These are phyloP conservation scores for Arthrobotrys iridis DNA, from an alignment of 2,329 filamentous ascomycete genomes.

Conservation along the genomic window DNA sequence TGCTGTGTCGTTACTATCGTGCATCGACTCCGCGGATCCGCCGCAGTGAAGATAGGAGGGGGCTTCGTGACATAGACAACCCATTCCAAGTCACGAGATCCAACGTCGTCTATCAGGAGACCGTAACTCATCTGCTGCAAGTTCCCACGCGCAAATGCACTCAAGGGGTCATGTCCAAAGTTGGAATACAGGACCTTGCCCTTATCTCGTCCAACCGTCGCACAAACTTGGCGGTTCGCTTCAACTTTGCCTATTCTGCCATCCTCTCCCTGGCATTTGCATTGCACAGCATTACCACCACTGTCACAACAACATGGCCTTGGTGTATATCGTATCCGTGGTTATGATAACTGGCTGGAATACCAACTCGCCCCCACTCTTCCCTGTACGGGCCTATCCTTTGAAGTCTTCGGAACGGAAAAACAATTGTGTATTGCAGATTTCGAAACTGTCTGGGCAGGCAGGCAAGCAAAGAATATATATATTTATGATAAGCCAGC, in stretches of 20 bases:
- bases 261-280: constrained; percentile 18
- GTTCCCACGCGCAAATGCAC: constrained; percentile 16
- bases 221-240: constrained; percentile 33
- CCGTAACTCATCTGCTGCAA: background rate
- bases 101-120: constrained; percentile 26
- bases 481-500: constrained; percentile 1
- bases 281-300: constrained; percentile 20
- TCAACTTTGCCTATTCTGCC: constrained; percentile 38
- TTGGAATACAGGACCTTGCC: constrained; percentile 20
- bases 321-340: constrained; percentile 23
- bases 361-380: constrained; percentile 20
- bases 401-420: constrained; percentile 40
- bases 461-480: background rate
- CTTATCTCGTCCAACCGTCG: constrained; percentile 50
- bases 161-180: constrained; percentile 1
- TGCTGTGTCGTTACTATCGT: constrained; percentile 1
- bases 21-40: background rate
- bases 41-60: background rate
- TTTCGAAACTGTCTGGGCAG: constrained; percentile 31
- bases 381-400: constrained; percentile 3
- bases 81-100: constrained; percentile 25
- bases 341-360: constrained; percentile 8
- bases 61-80: background rate
- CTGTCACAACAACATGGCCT: background rate
- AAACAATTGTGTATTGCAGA: constrained; percentile 52